Percentiles rank a stretch among this genome's conserved stretches.
These are phyloP conservation scores for Amaranthus hypochondriacus DNA, from an alignment of 148 eudicot genomes.

Conservation along the genomic window DNA sequence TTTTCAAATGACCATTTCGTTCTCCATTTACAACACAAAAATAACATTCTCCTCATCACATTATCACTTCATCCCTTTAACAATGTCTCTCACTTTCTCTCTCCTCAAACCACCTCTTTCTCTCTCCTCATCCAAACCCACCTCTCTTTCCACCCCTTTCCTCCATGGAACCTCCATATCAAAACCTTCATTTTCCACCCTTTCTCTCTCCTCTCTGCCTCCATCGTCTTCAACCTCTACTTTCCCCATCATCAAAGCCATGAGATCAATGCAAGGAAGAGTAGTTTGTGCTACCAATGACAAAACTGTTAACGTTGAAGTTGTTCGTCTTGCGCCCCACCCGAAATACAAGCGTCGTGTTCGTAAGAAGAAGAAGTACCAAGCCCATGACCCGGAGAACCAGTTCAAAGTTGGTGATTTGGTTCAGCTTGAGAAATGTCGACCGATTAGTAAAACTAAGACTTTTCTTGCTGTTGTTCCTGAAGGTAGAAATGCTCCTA, in stretches of 20 bases:
- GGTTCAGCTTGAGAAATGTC: constrained; percentile 65
- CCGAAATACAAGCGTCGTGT: constrained; percentile 78
- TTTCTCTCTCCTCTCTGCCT: constrained; percentile 29
- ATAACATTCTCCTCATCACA: background rate
- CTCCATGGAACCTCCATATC: constrained; percentile 43
- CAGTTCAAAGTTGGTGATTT: constrained; percentile 59
- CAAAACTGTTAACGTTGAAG: constrained; percentile 76
- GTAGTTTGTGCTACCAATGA: constrained; percentile 61
- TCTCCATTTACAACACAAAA: too few relatives aligned
- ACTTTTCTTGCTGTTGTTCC: constrained; percentile 51
- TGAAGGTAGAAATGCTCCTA: constrained; percentile 11
- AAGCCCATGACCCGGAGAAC: constrained; percentile 82
- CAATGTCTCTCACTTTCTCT: constrained; percentile 37
- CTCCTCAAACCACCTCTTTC: constrained; percentile 25
- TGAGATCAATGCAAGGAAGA: constrained; percentile 56
- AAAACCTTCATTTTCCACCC: constrained; percentile 36
- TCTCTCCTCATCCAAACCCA: constrained; percentile 39
- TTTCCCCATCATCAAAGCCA: constrained; percentile 48
- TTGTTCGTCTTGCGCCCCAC: constrained; percentile 61
- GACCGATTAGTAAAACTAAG: constrained; percentile 81
- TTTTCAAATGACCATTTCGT: too few relatives aligned
- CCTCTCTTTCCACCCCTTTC: constrained; percentile 47
- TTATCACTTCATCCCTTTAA: background rate
- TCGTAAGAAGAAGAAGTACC: constrained; percentile 79
- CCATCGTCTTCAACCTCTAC: constrained; percentile 17